Conservation (phyloP, 1,284 basidiomycete species). For the Caloboletus firmus region DNA sequence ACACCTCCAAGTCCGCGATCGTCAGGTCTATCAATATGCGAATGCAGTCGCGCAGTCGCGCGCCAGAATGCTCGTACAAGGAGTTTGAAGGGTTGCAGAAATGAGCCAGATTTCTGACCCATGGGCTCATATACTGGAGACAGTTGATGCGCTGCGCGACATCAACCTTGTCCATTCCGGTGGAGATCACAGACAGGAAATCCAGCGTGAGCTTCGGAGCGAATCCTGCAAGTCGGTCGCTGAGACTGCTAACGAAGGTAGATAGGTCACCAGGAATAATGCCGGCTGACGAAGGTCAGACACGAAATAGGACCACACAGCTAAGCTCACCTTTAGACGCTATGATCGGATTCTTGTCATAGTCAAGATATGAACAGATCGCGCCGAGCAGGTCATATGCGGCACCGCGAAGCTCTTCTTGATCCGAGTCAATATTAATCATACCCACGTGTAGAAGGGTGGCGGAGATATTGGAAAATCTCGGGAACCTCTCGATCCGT, state of each 20-base stretch:
- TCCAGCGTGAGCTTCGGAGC: slow-evolving; percentile 82
- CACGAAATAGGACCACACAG: slow-evolving; percentile 1
- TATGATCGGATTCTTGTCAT: slow-evolving; percentile 67
- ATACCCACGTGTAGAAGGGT: slow-evolving; percentile 82
- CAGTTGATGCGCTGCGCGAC: slow-evolving; percentile 64
- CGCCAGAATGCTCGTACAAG: slow-evolving; percentile 68
- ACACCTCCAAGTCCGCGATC: slow-evolving; percentile 65
- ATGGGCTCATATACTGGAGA: slow-evolving; percentile 80
- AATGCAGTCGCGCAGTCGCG: slow-evolving; percentile 74
- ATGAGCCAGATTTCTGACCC: slow-evolving; percentile 76
- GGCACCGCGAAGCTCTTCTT: slow-evolving; percentile 74
- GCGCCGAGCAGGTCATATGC: slow-evolving; percentile 79
- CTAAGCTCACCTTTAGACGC: slow-evolving; percentile 61
- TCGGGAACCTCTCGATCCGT: slow-evolving; percentile 66
- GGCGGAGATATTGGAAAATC: slow-evolving; percentile 81
- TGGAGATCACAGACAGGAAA: slow-evolving; percentile 80
- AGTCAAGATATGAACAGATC: slow-evolving; percentile 76
- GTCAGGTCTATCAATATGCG: slow-evolving; percentile 76
- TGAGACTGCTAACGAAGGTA: slow-evolving; percentile 64
- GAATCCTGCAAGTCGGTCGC: slow-evolving; percentile 69
- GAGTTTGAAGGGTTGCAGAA: slow-evolving; percentile 70
- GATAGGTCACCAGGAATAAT: slow-evolving; percentile 73
- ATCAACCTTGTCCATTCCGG: slow-evolving; percentile 56
- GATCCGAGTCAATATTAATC: slow-evolving; percentile 69
- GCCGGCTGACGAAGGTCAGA: slow-evolving; percentile 47